Conservation (phyloP, 768 basidiomycete species). For the Psilocybe cyanescens region DNA sequence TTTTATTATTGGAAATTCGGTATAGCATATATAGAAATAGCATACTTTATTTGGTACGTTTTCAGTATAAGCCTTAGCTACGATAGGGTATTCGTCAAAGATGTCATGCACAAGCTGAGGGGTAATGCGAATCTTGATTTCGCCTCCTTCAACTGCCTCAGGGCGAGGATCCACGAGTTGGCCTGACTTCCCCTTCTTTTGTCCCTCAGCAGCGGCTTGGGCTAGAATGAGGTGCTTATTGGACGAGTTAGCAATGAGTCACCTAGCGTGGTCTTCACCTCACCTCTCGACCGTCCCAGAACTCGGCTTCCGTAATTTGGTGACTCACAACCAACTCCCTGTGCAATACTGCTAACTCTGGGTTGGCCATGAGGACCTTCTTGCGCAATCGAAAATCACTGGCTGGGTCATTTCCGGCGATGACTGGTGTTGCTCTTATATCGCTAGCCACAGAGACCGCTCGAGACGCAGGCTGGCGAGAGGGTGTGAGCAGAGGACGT, state of each 20-base stretch:
- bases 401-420: conserved; percentile 61
- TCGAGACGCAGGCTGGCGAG: conserved; percentile 58
- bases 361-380: conserved; percentile 76
- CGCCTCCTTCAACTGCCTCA: conserved; percentile 80
- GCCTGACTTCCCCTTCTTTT: conserved; percentile 81
- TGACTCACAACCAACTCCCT: conserved; percentile 85
- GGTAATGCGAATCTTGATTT: conserved; percentile 89
- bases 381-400: conserved; percentile 77
- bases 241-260: conserved; percentile 19
- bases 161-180: conserved; percentile 89
- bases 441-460: conserved; percentile 65
- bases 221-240: conserved; percentile 74
- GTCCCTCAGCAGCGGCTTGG: conserved; percentile 72
- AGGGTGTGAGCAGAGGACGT: conserved; percentile 28
- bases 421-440: conserved; percentile 54
- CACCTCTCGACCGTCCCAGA: conserved; percentile 97
- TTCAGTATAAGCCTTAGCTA: conserved; percentile 89
- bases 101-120: conserved; percentile 94
- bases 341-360: conserved; percentile 81
- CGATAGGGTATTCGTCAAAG: conserved; percentile 97
- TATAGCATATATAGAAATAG: conserved; percentile 13
- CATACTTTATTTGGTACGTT: conserved; percentile 87
- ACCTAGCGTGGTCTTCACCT: conserved; percentile 2
- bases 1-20: conserved; percentile 11
- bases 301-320: conserved; percentile 90